A percentile compares a stretch with the other conserved stretches of the same genome.
phyloP scores from a whole-genome alignment of 78 protist species.

The Planoprotostelium fungivorum region DNA sequence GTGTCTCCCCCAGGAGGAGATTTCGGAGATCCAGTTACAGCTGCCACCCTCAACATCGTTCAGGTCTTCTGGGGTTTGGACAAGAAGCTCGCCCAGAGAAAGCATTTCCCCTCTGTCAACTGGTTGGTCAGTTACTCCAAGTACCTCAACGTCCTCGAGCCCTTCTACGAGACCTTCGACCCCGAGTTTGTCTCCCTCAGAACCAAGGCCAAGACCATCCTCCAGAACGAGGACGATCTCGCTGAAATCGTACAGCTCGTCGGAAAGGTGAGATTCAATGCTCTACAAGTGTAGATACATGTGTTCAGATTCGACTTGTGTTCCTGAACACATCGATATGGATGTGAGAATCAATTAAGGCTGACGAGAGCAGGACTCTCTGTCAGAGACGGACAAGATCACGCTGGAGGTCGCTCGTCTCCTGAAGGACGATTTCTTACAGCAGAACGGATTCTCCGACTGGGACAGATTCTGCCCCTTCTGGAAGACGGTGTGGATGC shows the following conservation, averaged over 20 bases:
- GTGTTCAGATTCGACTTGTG: background rate
- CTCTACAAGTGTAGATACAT: too few relatives aligned
- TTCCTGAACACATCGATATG: too few relatives aligned
- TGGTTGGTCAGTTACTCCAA: slow-evolving; percentile 95
- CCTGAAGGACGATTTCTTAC: slow-evolving; percentile 98
- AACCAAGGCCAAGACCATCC: slow-evolving; percentile 73
- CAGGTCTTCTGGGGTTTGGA: slow-evolving; percentile 99
- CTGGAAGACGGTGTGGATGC: slow-evolving; percentile 97
- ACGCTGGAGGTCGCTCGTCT: slow-evolving; percentile 94
- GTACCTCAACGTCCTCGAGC: slow-evolving; percentile 85
- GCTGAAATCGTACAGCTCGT: slow-evolving; percentile 99
- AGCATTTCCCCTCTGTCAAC: slow-evolving; percentile 99
- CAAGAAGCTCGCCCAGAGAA: slow-evolving; percentile 99
- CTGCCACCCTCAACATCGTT: slow-evolving; percentile 98
- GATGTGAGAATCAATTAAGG: too few relatives aligned
- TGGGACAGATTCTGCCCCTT: slow-evolving; percentile 98
- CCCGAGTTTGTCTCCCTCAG: slow-evolving; percentile 83
- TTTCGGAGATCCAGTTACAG: slow-evolving; percentile 98
- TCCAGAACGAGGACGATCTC: slow-evolving; percentile 96
- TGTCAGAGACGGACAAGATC: slow-evolving; percentile 97
- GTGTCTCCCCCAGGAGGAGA: slow-evolving; percentile 99
- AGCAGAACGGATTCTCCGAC: slow-evolving; percentile 91
- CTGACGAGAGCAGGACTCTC: slow-evolving; percentile 96
- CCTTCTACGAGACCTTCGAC: slow-evolving; percentile 85
- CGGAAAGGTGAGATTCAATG: slow-evolving; percentile 71